These are phyloP conservation scores for Ophidiomyces ophidiicola DNA, from an alignment of 2,329 filamentous ascomycete genomes.

Conservation along the genomic window DNA sequence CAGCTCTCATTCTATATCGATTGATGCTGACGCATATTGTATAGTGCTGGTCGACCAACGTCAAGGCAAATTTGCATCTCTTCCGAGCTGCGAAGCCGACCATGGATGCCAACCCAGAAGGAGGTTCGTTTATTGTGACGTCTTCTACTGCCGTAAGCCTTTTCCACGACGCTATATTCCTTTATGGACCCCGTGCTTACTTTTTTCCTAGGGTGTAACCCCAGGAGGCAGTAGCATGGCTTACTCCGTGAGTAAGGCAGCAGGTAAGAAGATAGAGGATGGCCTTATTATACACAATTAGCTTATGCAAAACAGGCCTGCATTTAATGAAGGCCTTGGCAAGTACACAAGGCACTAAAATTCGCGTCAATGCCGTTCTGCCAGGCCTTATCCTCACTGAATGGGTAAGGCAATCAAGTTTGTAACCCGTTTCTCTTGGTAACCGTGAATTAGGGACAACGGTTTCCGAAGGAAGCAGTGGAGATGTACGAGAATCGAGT, in stretches of 20 bases:
- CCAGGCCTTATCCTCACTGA: constrained; percentile 56
- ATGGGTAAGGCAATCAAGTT: constrained; percentile 41
- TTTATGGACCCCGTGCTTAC: not conserved
- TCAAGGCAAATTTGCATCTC: constrained; percentile 43
- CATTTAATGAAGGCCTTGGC: constrained; percentile 56
- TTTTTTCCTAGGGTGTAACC: constrained; percentile 39
- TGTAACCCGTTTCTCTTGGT: not conserved
- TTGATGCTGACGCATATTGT: not conserved
- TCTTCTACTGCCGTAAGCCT: constrained; percentile 48
- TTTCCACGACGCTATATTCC: constrained; percentile 5
- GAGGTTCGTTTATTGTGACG: constrained; percentile 52
- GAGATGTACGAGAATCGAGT: constrained; percentile 43
- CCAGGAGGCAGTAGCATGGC: constrained; percentile 50
- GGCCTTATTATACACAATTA: not conserved
- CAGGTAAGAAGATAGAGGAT: constrained; percentile 34
- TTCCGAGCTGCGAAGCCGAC: constrained; percentile 47
- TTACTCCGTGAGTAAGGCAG: constrained; percentile 67
- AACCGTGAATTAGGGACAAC: constrained; percentile 35
- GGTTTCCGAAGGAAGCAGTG: constrained; percentile 47
- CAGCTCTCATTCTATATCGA: not conserved
- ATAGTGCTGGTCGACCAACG: constrained; percentile 53
- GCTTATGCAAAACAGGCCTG: constrained; percentile 32
- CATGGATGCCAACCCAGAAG: constrained; percentile 50
- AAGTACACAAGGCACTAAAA: constrained; percentile 48
- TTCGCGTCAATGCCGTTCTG: constrained; percentile 52